These are phyloP conservation scores for Elsinoe arachidis DNA, from an alignment of 2,329 filamentous ascomycete species.

Conservation along the genomic window DNA sequence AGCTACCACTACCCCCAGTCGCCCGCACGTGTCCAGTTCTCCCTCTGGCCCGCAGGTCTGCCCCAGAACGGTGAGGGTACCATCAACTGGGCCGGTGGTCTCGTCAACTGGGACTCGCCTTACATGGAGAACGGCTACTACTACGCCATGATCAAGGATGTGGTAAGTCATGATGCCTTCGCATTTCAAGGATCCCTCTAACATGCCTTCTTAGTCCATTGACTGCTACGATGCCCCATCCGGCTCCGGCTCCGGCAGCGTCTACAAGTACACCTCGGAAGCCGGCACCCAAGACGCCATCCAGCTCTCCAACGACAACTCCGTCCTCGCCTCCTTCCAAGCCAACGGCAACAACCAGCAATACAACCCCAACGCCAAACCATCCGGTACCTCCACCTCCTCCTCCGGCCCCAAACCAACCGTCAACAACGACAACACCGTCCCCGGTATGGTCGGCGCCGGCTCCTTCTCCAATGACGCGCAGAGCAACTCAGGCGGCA, in stretches of 20 bases:
- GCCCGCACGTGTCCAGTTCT: slow-evolving; percentile 81
- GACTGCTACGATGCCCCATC: slow-evolving; percentile 80
- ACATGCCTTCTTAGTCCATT: slow-evolving; percentile 37
- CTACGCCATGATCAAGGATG: slow-evolving; percentile 68
- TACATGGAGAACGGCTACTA: slow-evolving; percentile 89
- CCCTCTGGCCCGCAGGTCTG: slow-evolving; percentile 89
- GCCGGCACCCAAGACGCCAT: slow-evolving; percentile 68
- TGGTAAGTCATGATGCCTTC: slow-evolving; percentile 34
- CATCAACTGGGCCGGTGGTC: slow-evolving; percentile 81
- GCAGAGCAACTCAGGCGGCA: slow-evolving; percentile 24
- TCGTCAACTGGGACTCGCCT: slow-evolving; percentile 73
- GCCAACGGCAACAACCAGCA: slow-evolving; percentile 69
- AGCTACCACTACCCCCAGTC: slow-evolving; percentile 87
- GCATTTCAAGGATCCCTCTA: neutral
- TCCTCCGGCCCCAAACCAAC: slow-evolving; percentile 22
- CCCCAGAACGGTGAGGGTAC: slow-evolving; percentile 73
- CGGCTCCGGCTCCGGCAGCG: slow-evolving; percentile 50
- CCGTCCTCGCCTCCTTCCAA: slow-evolving; percentile 67
- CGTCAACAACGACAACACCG: slow-evolving; percentile 33
- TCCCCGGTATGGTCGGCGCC: slow-evolving; percentile 48
- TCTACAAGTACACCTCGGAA: slow-evolving; percentile 65
- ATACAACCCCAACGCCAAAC: slow-evolving; percentile 34
- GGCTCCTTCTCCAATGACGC: slow-evolving; percentile 27
- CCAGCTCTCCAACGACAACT: slow-evolving; percentile 62
- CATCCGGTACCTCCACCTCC: slow-evolving; percentile 21